A percentile compares a stretch with the other conserved stretches of the same genome.
Evolutionary conservation across 768 basidiomycete species (phyloP).

Genomic region (Cyathus striatus): DNA sequence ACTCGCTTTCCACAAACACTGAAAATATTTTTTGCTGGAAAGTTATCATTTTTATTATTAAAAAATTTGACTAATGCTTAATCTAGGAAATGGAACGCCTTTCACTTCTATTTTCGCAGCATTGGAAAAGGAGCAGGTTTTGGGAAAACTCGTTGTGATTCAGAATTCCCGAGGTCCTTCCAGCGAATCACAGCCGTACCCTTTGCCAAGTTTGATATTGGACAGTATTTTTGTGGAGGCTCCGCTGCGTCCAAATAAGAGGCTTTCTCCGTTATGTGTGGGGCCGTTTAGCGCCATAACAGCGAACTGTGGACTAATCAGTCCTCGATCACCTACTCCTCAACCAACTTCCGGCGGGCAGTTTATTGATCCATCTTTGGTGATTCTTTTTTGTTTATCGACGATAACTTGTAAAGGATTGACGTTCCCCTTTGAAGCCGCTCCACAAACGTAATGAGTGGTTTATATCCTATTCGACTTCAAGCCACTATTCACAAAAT

Average conservation of each 20-base stretch:
- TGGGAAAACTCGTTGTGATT: conserved; percentile 63
- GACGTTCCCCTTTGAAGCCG: conserved; percentile 36
- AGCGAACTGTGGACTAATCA: conserved; percentile 58
- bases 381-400: conserved; percentile 21
- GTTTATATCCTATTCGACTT: conserved; percentile 20
- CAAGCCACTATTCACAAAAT: not conserved
- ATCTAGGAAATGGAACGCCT: conserved; percentile 49
- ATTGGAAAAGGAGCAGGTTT: conserved; percentile 56
- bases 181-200: conserved; percentile 37
- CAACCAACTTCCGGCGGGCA: conserved; percentile 36
- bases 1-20: conserved; percentile 70
- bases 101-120: conserved; percentile 53
- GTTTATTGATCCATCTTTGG: conserved; percentile 61
- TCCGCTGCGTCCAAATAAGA: conserved; percentile 27
- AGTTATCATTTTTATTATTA: conserved; percentile 9
- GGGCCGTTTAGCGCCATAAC: conserved; percentile 36
- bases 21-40: conserved; percentile 69
- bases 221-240: conserved; percentile 45
- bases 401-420: not conserved
- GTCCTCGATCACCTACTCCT: conserved; percentile 57
- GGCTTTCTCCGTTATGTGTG: conserved; percentile 43
- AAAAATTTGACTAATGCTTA: conserved; percentile 3
- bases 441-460: conserved; percentile 83
- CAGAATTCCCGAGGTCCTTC: conserved; percentile 35
- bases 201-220: conserved; percentile 48